A percentile compares a stretch with the other conserved stretches of the same genome.
phyloP scores from a whole-genome alignment of 2,329 filamentous ascomycete genomes.

The Trichophaea hybrida region DNA sequence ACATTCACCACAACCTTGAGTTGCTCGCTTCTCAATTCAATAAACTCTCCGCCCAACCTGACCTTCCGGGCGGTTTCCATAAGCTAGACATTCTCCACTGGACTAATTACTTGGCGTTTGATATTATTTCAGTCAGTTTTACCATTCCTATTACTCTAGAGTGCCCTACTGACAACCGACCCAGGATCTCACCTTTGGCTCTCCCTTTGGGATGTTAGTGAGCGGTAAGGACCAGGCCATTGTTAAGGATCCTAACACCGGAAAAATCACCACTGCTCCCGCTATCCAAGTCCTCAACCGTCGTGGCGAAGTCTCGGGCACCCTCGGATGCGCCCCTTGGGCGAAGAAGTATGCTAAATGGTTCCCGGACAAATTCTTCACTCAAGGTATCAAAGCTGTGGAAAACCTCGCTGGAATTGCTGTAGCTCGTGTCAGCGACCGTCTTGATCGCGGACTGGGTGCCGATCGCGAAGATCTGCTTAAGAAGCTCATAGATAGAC shows the following conservation, averaged over 20 bases:
- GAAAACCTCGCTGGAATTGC: conserved; percentile 76
- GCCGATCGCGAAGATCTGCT: conserved; percentile 64
- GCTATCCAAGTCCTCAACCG: conserved; percentile 83
- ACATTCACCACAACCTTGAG: conserved; percentile 67
- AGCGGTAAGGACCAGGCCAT: conserved; percentile 64
- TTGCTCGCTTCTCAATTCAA: conserved; percentile 62
- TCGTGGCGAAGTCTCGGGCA: conserved; percentile 69
- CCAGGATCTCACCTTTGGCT: conserved; percentile 48
- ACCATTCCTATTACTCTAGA: no score
- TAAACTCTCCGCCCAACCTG: conserved; percentile 38
- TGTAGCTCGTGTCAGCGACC: conserved; percentile 61
- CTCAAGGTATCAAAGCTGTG: conserved; percentile 56
- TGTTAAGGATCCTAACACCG: conserved; percentile 47
- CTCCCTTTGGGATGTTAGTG: conserved; percentile 69
- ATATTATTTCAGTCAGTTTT: conserved; percentile 41
- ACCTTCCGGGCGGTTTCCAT: conserved; percentile 41
- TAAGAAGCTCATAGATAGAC: conserved; percentile 69
- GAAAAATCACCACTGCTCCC: conserved; percentile 50
- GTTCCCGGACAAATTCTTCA: conserved; percentile 71
- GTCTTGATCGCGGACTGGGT: conserved; percentile 42
- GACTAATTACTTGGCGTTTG: conserved; percentile 57
- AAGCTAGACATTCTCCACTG: conserved; percentile 61
- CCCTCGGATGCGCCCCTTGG: conserved; percentile 57
- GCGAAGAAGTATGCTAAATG: conserved; percentile 70
- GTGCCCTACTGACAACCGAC: no score